Conservation (phyloP, 495 filamentous ascomycete species). For the Penicillium cinerascens region DNA sequence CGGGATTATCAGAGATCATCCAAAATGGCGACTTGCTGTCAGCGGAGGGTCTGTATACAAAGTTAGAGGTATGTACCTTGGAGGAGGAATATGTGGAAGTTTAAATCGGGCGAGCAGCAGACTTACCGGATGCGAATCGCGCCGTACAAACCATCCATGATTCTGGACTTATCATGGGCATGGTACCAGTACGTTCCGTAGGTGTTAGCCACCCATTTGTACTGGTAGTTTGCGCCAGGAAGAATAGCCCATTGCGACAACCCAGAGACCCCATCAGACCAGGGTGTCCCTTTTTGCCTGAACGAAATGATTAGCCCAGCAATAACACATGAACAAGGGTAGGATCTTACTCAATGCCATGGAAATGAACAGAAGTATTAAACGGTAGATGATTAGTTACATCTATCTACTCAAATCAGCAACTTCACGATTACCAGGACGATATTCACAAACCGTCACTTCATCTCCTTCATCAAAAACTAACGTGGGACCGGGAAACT, state of each 20-base stretch:
- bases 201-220: slow-evolving; percentile 45
- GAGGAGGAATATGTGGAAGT: background rate
- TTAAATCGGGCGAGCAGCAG: background rate
- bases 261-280: slow-evolving; percentile 51
- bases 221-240: slow-evolving; percentile 40
- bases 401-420: slow-evolving; percentile 15
- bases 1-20: slow-evolving; percentile 33
- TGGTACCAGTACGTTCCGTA: slow-evolving; percentile 55
- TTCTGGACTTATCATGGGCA: slow-evolving; percentile 43
- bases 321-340: background rate
- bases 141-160: slow-evolving; percentile 54
- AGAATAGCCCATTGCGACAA: slow-evolving; percentile 43
- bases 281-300: slow-evolving; percentile 28
- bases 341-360: slow-evolving; percentile 32
- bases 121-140: slow-evolving; percentile 32
- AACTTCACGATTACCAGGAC: background rate
- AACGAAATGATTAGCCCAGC: background rate
- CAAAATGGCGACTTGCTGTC: slow-evolving; percentile 28
- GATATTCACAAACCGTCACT: slow-evolving; percentile 47
- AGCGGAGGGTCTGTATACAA: background rate
- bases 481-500: slow-evolving; percentile 52
- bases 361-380: slow-evolving; percentile 47
- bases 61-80: background rate
- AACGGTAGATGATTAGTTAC: slow-evolving; percentile 49
- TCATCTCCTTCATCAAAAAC: slow-evolving; percentile 55